phyloP scores from a whole-genome alignment of 148 eudicot species.

The Cornus suecica region DNA sequence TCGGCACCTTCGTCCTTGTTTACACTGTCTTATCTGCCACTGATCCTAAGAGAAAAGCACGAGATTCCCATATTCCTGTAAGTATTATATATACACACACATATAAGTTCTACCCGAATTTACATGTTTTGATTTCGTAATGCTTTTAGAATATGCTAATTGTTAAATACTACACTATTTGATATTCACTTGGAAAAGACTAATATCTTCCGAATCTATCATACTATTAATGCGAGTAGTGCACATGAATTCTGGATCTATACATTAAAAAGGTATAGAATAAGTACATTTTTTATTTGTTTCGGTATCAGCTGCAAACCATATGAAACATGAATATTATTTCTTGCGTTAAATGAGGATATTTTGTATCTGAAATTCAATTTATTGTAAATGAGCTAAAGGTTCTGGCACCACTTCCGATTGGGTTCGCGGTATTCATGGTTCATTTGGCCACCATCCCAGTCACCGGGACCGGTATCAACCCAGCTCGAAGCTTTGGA shows the following conservation, averaged over 20 bases:
- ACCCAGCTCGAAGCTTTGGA: conserved; percentile 52
- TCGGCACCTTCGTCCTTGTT: conserved; percentile 41
- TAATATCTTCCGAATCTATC: too few relatives aligned
- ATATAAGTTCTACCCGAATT: too few relatives aligned
- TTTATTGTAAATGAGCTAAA: background rate
- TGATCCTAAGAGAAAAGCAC: conserved; percentile 45
- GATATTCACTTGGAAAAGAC: too few relatives aligned
- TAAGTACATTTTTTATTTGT: too few relatives aligned
- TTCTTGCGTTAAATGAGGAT: background rate
- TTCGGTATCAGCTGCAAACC: too few relatives aligned
- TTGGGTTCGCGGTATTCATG: conserved; percentile 46
- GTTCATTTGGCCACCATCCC: conserved; percentile 44
- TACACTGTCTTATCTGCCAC: conserved; percentile 46
- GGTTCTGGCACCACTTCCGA: conserved; percentile 54
- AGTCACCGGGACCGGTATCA: conserved; percentile 41
- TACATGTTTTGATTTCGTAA: too few relatives aligned
- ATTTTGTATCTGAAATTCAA: background rate
- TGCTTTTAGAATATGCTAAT: too few relatives aligned
- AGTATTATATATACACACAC: conserved; percentile 5
- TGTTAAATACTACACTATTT: too few relatives aligned
- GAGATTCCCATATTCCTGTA: conserved; percentile 54
- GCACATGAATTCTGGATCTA: too few relatives aligned
- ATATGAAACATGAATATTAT: too few relatives aligned
- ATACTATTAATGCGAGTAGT: too few relatives aligned
- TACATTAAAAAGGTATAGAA: too few relatives aligned